These are phyloP conservation scores for Acmispon strigosus DNA, from an alignment of 306 rosid genomes.

Conservation along the genomic window DNA sequence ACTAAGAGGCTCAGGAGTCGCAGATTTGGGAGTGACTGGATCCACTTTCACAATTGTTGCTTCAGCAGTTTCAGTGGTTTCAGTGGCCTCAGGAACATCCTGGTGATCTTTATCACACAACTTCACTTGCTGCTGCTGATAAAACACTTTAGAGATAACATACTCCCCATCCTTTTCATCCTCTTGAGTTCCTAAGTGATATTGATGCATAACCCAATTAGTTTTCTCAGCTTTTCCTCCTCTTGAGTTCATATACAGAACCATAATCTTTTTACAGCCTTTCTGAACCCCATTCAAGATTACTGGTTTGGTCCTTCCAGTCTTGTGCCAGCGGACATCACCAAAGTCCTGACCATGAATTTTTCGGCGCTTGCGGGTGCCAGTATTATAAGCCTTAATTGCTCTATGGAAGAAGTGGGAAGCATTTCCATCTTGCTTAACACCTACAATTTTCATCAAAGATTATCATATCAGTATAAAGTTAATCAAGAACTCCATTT, in stretches of 20 bases:
- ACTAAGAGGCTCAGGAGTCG: conserved; percentile 60
- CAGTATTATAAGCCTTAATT: conserved; percentile 79
- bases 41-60: conserved; percentile 32
- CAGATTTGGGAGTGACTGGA: conserved; percentile 73
- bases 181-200: conserved; percentile 70
- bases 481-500: background rate
- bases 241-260: conserved; percentile 46
- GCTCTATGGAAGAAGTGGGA: conserved; percentile 81
- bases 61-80: background rate
- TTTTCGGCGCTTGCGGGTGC: conserved; percentile 76
- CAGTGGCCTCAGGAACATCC: conserved; percentile 44
- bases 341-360: conserved; percentile 54
- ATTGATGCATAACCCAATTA: conserved; percentile 94
- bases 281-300: conserved; percentile 48
- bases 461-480: conserved; percentile 1
- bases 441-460: conserved; percentile 36
- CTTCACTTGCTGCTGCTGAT: conserved; percentile 60
- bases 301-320: conserved; percentile 78
- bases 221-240: conserved; percentile 80
- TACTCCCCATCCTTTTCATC: conserved; percentile 73
- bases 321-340: conserved; percentile 93
- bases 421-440: conserved; percentile 73
- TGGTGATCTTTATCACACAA: conserved; percentile 43
- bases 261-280: conserved; percentile 89
- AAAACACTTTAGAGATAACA: conserved; percentile 67